Base-by-base conservation (phyloP, 805 yeast genomes). In the Wickerhamomyces bisporus region DNA sequence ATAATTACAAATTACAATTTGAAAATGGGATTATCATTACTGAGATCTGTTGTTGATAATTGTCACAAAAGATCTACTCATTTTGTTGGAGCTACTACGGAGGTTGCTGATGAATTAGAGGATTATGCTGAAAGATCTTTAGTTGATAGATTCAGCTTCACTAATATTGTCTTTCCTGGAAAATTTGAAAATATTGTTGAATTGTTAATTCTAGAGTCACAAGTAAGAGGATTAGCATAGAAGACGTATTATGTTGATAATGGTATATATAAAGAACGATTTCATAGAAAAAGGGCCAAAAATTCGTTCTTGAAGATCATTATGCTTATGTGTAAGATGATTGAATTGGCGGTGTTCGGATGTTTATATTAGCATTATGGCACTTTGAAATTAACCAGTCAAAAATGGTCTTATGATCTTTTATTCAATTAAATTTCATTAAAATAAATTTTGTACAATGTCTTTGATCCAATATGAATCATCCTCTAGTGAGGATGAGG, bases 91-190 rank as follows among this genome's bases (percentile, higher is more conserved):
- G 55, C 66, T 24, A 53, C 68, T 5, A 42, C 49, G 32, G 62
- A 61, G 26, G 68, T 68, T 14, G 70, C 70, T 5, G 67, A 67
- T 40, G 57, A 58, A 32, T 51, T 68, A 27, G 66, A 66, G 42
- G 45, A 54, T 35, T 68, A 70, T 68, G 65, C 63, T 11, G 68
- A 66, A 16, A 50, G 55, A 14, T 57, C 67, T 5, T 65, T 56
- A 32, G 61, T 68, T 16, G 73, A 68, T 42, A 73, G 73, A 1
- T 68, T 68, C 47, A 68, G 68, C 40, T 54, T 68, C 36, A 61
- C 67, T 2, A 62, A 68, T 42, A 60, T 68, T 11, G 49, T 62
- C n/a, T 42, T 54, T 9, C 72, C 73, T n/a, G 66, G 61, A 8
- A 49, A 63, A 7, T 66, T 62, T 42, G 66, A 66, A 41, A 69